Evolutionary conservation across 768 basidiomycete genomes (phyloP).

Genomic region (Psilocybe cyanescens): DNA sequence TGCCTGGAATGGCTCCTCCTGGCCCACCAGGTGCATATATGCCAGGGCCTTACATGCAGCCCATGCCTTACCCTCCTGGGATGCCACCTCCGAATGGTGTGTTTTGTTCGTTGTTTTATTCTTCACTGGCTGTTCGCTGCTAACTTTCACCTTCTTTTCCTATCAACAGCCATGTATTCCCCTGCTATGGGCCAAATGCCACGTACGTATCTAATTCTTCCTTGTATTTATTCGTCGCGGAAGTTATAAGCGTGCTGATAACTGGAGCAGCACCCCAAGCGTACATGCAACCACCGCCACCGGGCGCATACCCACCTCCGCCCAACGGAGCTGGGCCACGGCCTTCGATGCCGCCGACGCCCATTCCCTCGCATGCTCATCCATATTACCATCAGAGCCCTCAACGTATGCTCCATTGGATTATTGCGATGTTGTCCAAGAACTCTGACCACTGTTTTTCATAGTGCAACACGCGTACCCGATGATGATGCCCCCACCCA

Average conservation of each 20-base stretch:
- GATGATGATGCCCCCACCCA: constrained; percentile 85
- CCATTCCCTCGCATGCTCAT: constrained; percentile 85
- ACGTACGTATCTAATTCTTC: constrained; percentile 52
- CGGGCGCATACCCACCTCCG: constrained; percentile 76
- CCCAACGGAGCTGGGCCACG: constrained; percentile 80
- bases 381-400: constrained; percentile 91
- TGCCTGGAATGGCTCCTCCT: constrained; percentile 83
- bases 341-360: constrained; percentile 91
- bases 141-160: neutral
- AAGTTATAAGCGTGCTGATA: constrained; percentile 6
- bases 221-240: neutral
- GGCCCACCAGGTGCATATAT: constrained; percentile 81
- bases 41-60: constrained; percentile 82
- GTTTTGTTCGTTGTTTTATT: constrained; percentile 21
- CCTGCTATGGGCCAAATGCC: constrained; percentile 89
- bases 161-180: constrained; percentile 71
- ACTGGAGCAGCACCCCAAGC: constrained; percentile 58
- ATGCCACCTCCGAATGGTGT: constrained; percentile 82
- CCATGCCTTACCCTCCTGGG: constrained; percentile 79
- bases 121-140: constrained; percentile 14
- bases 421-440: constrained; percentile 10
- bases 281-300: constrained; percentile 80
- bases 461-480: constrained; percentile 87
- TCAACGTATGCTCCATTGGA: constrained; percentile 58
- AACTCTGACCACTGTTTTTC: constrained; percentile 33